Conservation (phyloP, 768 basidiomycete species). For the Melanogaster broomeanus region DNA sequence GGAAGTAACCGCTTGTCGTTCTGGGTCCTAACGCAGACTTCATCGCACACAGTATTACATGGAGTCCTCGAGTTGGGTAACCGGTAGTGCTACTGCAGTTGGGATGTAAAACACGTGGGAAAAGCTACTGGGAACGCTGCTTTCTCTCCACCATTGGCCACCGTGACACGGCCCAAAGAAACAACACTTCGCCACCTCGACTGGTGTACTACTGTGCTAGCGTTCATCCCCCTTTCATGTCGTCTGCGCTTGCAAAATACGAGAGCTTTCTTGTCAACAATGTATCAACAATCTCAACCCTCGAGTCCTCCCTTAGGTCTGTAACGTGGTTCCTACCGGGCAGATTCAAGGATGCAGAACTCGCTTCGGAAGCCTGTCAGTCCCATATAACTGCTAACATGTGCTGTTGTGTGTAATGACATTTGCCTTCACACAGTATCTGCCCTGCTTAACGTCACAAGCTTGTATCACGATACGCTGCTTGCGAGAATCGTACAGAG, state of each 20-base stretch:
- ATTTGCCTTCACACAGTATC: constrained; percentile 58
- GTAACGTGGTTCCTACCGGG: constrained; percentile 96
- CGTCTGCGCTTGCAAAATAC: constrained; percentile 68
- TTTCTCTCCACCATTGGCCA: neutral
- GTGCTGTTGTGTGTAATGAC: constrained; percentile 18
- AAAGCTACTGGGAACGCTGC: neutral
- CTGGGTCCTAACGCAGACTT: too few relatives aligned
- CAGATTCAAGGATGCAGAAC: constrained; percentile 95
- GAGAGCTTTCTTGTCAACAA: constrained; percentile 85
- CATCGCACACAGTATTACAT: too few relatives aligned
- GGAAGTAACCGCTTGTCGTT: too few relatives aligned
- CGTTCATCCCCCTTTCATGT: constrained; percentile 41
- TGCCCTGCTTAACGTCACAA: constrained; percentile 81
- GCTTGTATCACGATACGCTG: constrained; percentile 95
- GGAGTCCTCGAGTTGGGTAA: too few relatives aligned
- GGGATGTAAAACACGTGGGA: constrained; percentile 1
- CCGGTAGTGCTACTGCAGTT: too few relatives aligned
- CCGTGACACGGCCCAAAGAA: too few relatives aligned
- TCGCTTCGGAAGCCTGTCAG: constrained; percentile 93
- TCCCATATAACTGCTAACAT: constrained; percentile 28
- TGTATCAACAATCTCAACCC: constrained; percentile 78
- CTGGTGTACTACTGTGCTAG: neutral
- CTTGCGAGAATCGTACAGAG: constrained; percentile 64
- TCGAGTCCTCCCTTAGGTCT: constrained; percentile 87
- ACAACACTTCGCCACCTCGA: too few relatives aligned